Percentiles rank a stretch among this genome's conserved stretches.
These are phyloP conservation scores for Pichia phayaonensis DNA, from an alignment of 805 yeast genomes.

Conservation along the genomic window DNA sequence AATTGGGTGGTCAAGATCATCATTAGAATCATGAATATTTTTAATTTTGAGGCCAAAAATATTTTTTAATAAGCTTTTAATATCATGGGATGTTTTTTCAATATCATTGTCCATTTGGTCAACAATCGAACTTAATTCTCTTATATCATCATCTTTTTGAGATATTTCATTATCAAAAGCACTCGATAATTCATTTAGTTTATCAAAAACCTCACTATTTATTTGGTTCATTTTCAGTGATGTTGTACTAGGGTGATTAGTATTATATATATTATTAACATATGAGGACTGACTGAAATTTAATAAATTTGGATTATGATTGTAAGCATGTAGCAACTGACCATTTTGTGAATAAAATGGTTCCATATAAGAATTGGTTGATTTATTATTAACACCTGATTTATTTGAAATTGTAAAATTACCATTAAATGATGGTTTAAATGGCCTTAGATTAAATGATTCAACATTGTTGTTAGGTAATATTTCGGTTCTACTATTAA, in stretches of 20 bases:
- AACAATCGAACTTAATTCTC: constrained; percentile 23
- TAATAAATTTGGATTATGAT: not conserved
- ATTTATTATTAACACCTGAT: not conserved
- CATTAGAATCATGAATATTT: not conserved
- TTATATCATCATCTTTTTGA: constrained; percentile 31
- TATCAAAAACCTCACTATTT: constrained; percentile 41
- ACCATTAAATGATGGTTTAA: constrained; percentile 11
- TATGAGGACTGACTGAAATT: constrained; percentile 3
- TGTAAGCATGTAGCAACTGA: not conserved
- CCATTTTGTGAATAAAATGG: constrained; percentile 6
- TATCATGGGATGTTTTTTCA: constrained; percentile 23
- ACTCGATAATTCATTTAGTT: constrained; percentile 38
- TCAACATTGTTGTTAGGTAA: constrained; percentile 8
- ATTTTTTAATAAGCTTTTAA: constrained; percentile 14
- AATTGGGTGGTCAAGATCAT: constrained; percentile 14
- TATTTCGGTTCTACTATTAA: not conserved
- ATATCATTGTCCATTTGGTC: constrained; percentile 28
- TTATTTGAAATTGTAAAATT: not conserved
- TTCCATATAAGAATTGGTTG: constrained; percentile 7
- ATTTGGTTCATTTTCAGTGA: constrained; percentile 46
- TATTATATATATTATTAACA: not conserved
- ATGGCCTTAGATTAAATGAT: constrained; percentile 23
- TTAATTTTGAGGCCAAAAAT: constrained; percentile 2
- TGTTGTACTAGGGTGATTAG: constrained; percentile 39
- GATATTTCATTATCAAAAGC: constrained; percentile 50